A percentile compares a stretch with the other conserved stretches of the same genome.
These are phyloP conservation scores for Penicillium taxi DNA, from an alignment of 495 filamentous ascomycete genomes.

Conservation along the genomic window DNA sequence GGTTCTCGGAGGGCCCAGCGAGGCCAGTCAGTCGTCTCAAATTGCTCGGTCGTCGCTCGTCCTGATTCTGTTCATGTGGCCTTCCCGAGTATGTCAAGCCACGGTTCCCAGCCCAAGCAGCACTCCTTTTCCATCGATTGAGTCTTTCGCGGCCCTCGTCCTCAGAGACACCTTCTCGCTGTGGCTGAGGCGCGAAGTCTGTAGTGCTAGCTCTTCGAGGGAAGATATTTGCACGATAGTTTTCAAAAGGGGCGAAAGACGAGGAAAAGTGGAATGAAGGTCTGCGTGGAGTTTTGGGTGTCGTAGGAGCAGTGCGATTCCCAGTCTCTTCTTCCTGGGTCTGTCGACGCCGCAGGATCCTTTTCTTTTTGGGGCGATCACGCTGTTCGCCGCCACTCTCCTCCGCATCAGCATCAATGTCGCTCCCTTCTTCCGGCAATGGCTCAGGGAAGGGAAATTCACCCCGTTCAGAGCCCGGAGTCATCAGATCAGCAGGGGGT, in stretches of 20 bases:
- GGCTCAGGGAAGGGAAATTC: conserved; percentile 48
- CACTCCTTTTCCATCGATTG: conserved; percentile 46
- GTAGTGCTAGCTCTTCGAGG: conserved; percentile 60
- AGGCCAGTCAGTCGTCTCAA: conserved; percentile 69
- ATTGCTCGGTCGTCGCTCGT: conserved; percentile 59
- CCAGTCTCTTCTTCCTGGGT: conserved; percentile 44
- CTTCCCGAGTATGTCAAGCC: conserved; percentile 47
- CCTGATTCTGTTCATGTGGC: conserved; percentile 32
- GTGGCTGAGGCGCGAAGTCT: conserved; percentile 55
- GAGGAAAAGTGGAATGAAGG: conserved; percentile 40
- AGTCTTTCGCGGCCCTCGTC: conserved; percentile 79
- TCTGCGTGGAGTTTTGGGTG: conserved; percentile 42
- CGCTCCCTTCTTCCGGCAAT: conserved; percentile 55
- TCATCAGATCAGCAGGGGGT: conserved; percentile 21
- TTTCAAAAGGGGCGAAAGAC: conserved; percentile 43
- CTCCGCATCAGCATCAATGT: conserved; percentile 72
- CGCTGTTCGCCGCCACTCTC: conserved; percentile 48
- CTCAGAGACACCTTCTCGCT: conserved; percentile 73
- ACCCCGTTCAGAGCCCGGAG: conserved; percentile 41
- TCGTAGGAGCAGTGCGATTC: conserved; percentile 53
- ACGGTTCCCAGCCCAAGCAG: conserved; percentile 46
- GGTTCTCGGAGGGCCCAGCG: conserved; percentile 49
- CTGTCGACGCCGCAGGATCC: conserved; percentile 39
- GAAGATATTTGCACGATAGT: conserved; percentile 46
- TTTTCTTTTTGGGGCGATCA: conserved; percentile 42